phyloP scores from a whole-genome alignment of 257 asterid genomes.

The Sherardia arvensis region DNA sequence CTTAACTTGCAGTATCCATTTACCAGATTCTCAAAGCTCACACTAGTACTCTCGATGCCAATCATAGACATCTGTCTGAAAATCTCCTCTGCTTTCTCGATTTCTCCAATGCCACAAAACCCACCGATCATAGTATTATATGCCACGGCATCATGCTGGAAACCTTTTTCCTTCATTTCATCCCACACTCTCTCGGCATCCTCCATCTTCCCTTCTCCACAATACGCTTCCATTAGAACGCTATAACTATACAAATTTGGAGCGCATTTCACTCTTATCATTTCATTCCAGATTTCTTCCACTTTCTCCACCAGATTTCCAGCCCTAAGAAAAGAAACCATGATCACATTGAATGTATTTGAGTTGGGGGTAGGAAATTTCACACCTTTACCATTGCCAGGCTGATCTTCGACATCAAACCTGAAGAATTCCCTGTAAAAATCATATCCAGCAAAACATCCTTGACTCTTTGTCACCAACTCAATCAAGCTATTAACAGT shows the following conservation, averaged over 20 bases:
- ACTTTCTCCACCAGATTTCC: constrained; percentile 63
- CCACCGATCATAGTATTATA: constrained; percentile 67
- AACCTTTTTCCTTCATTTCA: constrained; percentile 40
- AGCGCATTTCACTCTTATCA: constrained; percentile 26
- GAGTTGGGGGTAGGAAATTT: constrained; percentile 27
- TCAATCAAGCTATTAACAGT: constrained; percentile 62
- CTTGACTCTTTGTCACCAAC: constrained; percentile 44
- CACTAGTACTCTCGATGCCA: constrained; percentile 48
- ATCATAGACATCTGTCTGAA: constrained; percentile 51
- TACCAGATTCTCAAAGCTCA: constrained; percentile 63
- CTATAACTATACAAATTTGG: constrained; percentile 58
- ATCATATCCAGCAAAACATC: constrained; percentile 54
- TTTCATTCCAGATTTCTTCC: constrained; percentile 67
- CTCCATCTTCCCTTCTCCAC: constrained; percentile 44
- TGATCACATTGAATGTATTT: constrained; percentile 46
- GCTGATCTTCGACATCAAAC: constrained; percentile 16
- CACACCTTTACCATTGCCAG: constrained; percentile 9
- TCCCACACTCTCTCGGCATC: constrained; percentile 54
- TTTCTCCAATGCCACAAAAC: constrained; percentile 48
- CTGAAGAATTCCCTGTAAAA: constrained; percentile 45
- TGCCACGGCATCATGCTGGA: constrained; percentile 41
- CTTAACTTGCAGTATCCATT: constrained; percentile 51
- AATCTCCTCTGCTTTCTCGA: constrained; percentile 57
- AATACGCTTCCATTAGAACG: constrained; percentile 48
- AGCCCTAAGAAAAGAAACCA: constrained; percentile 65